A percentile compares a stretch with the other conserved stretches of the same genome.
These are phyloP conservation scores for Sporothrix brasiliensis DNA, from an alignment of 2,329 filamentous ascomycete species.

Conservation along the genomic window DNA sequence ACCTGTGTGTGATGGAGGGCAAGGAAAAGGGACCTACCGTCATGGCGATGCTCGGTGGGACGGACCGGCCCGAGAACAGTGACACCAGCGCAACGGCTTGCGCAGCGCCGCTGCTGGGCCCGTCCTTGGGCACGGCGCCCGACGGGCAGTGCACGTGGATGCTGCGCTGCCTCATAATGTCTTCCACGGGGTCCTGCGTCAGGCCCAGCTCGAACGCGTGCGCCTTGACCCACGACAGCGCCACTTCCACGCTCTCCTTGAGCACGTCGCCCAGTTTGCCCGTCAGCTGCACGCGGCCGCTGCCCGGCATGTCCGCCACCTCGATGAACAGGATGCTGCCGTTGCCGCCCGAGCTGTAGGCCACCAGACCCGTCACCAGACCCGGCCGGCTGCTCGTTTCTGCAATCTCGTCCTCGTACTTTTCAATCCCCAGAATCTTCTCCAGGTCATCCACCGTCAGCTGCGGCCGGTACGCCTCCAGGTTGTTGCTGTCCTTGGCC, in stretches of 20 bases:
- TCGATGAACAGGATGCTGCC: slow-evolving; percentile 98
- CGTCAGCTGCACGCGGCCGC: slow-evolving; percentile 88
- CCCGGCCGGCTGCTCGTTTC: slow-evolving; percentile 82
- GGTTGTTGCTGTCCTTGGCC: slow-evolving; percentile 72
- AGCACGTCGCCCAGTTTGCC: slow-evolving; percentile 95
- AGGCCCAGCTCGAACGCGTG: slow-evolving; percentile 91
- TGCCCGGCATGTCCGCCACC: slow-evolving; percentile 94
- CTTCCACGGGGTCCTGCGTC: slow-evolving; percentile 75
- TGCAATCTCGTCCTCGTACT: slow-evolving; percentile 93
- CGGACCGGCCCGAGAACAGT: slow-evolving; percentile 80
- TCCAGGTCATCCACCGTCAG: slow-evolving; percentile 83
- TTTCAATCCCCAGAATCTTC: slow-evolving; percentile 86
- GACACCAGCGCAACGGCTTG: slow-evolving; percentile 93
- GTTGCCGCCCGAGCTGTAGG: slow-evolving; percentile 89
- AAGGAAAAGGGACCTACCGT: slow-evolving; percentile 59
- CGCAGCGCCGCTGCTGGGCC: slow-evolving; percentile 82
- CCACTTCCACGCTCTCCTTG: slow-evolving; percentile 96
- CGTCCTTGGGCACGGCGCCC: slow-evolving; percentile 93
- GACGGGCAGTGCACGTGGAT: slow-evolving; percentile 96
- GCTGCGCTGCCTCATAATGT: slow-evolving; percentile 93
- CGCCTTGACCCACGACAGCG: slow-evolving; percentile 94
- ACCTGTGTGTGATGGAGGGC: slow-evolving; percentile 19
- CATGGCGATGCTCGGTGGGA: slow-evolving; percentile 94
- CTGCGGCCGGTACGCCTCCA: slow-evolving; percentile 70
- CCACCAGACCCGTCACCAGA: slow-evolving; percentile 93